phyloP scores from a whole-genome alignment of 768 basidiomycete genomes.

The Tylopilus intermedius region DNA sequence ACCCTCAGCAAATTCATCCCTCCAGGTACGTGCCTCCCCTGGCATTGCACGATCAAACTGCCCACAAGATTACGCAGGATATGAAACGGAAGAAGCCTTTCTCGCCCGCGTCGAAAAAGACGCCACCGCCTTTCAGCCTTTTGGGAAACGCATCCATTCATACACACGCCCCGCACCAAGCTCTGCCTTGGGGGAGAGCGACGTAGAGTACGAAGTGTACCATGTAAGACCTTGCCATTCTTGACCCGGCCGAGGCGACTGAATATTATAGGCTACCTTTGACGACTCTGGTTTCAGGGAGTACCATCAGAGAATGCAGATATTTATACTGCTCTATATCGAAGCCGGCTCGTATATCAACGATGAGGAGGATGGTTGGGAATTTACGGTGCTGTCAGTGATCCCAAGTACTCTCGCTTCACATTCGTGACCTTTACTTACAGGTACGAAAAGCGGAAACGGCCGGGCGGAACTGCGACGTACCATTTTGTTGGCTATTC shows the following conservation, averaged over 20 bases:
- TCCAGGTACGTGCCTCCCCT: constrained; percentile 39
- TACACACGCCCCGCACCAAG: constrained; percentile 59
- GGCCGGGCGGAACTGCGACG: constrained; percentile 48
- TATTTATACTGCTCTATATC: constrained; percentile 91
- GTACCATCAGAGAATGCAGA: constrained; percentile 87
- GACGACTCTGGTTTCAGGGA: constrained; percentile 83
- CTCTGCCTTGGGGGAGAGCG: constrained; percentile 46
- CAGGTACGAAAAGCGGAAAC: constrained; percentile 83
- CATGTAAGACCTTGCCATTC: constrained; percentile 54
- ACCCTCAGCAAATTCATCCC: constrained; percentile 75
- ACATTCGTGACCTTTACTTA: constrained; percentile 1
- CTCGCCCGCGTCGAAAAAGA: constrained; percentile 68
- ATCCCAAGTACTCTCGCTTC: not conserved
- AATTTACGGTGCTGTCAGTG: constrained; percentile 82
- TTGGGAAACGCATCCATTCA: constrained; percentile 68
- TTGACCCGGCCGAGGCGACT: not conserved
- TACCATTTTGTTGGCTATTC: constrained; percentile 96
- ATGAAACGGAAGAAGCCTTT: constrained; percentile 64
- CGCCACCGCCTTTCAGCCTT: constrained; percentile 69
- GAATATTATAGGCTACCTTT: constrained; percentile 63
- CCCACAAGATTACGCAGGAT: constrained; percentile 41
- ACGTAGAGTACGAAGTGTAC: constrained; percentile 83
- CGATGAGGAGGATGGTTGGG: constrained; percentile 92
- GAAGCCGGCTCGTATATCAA: constrained; percentile 94
- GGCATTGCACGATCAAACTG: not conserved